phyloP scores from a whole-genome alignment of 2,329 filamentous ascomycete species.

The Amauroascus verrucosus region DNA sequence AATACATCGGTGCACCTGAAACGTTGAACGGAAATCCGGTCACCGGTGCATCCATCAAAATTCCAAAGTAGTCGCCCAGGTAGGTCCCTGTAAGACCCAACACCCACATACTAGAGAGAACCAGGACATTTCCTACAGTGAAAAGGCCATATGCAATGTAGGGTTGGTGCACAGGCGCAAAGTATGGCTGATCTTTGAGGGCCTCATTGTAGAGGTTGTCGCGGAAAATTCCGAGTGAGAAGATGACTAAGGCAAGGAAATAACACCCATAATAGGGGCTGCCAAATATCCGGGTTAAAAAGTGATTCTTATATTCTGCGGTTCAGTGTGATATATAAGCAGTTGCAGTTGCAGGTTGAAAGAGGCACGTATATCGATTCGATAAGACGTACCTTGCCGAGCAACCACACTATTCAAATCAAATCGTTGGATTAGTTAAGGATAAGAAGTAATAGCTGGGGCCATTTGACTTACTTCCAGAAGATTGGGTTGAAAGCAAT shows the following conservation, averaged over 20 bases:
- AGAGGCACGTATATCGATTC: too few species aligned
- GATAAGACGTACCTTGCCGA: constrained; percentile 54
- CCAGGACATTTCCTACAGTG: constrained; percentile 66
- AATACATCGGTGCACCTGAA: constrained; percentile 88
- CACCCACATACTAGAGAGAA: constrained; percentile 79
- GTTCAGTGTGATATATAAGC: constrained; percentile 13
- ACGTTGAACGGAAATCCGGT: constrained; percentile 95
- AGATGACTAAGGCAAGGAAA: constrained; percentile 76
- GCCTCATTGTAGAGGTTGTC: constrained; percentile 81
- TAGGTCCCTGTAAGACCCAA: constrained; percentile 94
- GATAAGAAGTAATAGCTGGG: not conserved
- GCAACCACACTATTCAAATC: constrained; percentile 59
- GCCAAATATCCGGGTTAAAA: constrained; percentile 79
- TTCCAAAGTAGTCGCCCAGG: constrained; percentile 96
- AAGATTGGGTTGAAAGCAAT: constrained; percentile 98
- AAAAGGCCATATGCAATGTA: constrained; percentile 63
- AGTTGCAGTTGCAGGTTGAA: constrained; percentile 7
- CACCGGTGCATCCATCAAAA: constrained; percentile 90
- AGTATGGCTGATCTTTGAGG: constrained; percentile 62
- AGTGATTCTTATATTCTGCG: constrained; percentile 80
- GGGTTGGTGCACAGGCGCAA: constrained; percentile 58
- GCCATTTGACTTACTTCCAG: constrained; percentile 73
- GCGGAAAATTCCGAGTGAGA: constrained; percentile 78
- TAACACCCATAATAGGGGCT: constrained; percentile 77
- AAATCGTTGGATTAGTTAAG: constrained; percentile 9